phyloP scores from a whole-genome alignment of 306 rosid genomes.

The Prunus mume region DNA sequence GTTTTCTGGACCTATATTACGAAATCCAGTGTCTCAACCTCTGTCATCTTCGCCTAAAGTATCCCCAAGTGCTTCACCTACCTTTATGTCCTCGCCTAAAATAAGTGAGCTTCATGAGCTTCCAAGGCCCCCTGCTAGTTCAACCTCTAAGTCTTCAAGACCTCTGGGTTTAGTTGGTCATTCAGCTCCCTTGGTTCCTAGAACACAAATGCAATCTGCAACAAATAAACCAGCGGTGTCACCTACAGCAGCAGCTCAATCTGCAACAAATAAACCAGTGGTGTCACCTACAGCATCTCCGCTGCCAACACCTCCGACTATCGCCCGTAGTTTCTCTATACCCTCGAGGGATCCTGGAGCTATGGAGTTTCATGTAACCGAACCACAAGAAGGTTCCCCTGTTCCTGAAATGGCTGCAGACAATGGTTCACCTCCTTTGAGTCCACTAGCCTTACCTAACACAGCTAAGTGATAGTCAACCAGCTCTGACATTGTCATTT shows the following conservation, averaged over 20 bases:
- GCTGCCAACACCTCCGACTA: conserved; percentile 71
- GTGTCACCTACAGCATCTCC: conserved; percentile 68
- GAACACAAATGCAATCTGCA: conserved; percentile 54
- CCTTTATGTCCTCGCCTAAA: conserved; percentile 71
- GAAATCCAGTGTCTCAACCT: conserved; percentile 61
- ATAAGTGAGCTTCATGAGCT: conserved; percentile 98
- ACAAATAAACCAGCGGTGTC: conserved; percentile 38
- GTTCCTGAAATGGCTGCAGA: conserved; percentile 39
- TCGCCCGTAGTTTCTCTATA: conserved; percentile 82
- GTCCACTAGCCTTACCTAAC: conserved; percentile 57
- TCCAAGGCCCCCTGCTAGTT: conserved; percentile 81
- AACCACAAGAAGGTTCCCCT: conserved; percentile 44
- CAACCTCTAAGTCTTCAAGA: conserved; percentile 52
- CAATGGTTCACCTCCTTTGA: conserved; percentile 61
- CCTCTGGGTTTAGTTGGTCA: conserved; percentile 55
- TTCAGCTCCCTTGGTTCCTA: conserved; percentile 76
- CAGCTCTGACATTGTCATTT: conserved; percentile 36
- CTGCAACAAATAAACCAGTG: conserved; percentile 39
- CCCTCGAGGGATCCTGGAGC: conserved; percentile 66
- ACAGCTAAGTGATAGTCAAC: conserved; percentile 38
- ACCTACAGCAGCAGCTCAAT: conserved; percentile 51
- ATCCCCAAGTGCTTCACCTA: conserved; percentile 75
- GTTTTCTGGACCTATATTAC: conserved; percentile 84
- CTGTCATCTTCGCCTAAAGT: conserved; percentile 64
- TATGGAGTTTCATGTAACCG: conserved; percentile 40